These are phyloP conservation scores for Fusarium humuli DNA, from an alignment of 2,329 filamentous ascomycete species.

Conservation along the genomic window DNA sequence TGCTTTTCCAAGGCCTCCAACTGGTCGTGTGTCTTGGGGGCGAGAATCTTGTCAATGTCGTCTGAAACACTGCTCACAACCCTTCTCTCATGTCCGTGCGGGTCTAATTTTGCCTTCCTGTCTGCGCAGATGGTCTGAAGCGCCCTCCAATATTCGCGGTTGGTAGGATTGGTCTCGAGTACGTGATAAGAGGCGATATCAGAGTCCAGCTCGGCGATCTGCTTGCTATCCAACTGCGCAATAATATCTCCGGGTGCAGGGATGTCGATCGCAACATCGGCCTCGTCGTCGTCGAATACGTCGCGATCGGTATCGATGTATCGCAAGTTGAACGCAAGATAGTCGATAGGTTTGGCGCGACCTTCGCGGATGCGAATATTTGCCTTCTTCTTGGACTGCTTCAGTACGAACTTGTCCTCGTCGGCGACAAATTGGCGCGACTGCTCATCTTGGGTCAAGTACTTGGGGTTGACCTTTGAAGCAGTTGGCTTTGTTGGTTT, in stretches of 20 bases:
- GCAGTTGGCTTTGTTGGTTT: constrained; percentile 56
- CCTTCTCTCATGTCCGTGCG: constrained; percentile 72
- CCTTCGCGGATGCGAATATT: constrained; percentile 93
- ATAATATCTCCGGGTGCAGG: constrained; percentile 86
- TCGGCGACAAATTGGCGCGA: constrained; percentile 88
- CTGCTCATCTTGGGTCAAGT: constrained; percentile 80
- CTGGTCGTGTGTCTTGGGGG: constrained; percentile 86
- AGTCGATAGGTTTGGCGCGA: constrained; percentile 92
- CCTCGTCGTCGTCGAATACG: constrained; percentile 85
- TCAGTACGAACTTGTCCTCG: constrained; percentile 95
- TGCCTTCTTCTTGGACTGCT: constrained; percentile 98
- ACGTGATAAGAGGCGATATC: constrained; percentile 85
- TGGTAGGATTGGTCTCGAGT: constrained; percentile 81
- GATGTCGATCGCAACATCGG: constrained; percentile 78
- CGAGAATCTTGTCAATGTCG: constrained; percentile 88
- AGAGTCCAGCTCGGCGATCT: constrained; percentile 81
- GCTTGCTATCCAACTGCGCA: constrained; percentile 72
- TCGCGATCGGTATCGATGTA: constrained; percentile 88
- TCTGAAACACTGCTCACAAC: constrained; percentile 84
- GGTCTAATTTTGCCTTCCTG: constrained; percentile 73
- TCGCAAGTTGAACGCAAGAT: constrained; percentile 89
- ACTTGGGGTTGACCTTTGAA: constrained; percentile 52
- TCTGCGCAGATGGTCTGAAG: constrained; percentile 87
- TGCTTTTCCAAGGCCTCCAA: constrained; percentile 88
- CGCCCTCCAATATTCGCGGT: constrained; percentile 92